Percentiles rank a stretch among this genome's conserved stretches.
Evolutionary conservation across 2,329 filamentous ascomycete species (phyloP).

Genomic region (Penicillium paneum): DNA sequence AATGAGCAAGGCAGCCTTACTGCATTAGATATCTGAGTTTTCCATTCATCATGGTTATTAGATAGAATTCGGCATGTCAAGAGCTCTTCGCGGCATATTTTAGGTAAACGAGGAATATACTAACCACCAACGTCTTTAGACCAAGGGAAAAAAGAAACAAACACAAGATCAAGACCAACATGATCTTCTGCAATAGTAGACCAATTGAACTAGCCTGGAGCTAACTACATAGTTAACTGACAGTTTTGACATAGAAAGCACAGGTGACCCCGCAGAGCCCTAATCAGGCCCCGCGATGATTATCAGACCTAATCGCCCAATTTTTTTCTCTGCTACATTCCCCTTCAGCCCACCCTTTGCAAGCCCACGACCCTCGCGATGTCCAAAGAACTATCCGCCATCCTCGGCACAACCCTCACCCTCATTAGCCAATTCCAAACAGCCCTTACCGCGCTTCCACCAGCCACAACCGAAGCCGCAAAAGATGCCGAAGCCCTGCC

Average conservation of each 20-base stretch:
- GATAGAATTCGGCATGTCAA: too few species aligned
- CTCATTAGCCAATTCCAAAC: constrained; percentile 42
- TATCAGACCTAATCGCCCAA: constrained; percentile 16
- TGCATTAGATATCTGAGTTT: too few species aligned
- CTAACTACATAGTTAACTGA: too few species aligned
- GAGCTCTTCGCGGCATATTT: too few species aligned
- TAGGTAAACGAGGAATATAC: too few species aligned
- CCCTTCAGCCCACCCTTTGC: constrained; percentile 1
- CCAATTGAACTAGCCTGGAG: too few species aligned
- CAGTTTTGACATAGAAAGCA: background rate
- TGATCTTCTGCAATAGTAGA: too few species aligned
- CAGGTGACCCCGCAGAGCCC: constrained; percentile 32
- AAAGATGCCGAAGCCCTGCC: constrained; percentile 51
- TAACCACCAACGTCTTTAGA: too few species aligned
- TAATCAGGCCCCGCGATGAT: constrained; percentile 33
- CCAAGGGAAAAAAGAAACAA: too few species aligned
- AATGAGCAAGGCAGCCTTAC: too few species aligned
- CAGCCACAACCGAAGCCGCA: constrained; percentile 10
- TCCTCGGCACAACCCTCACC: constrained; percentile 34
- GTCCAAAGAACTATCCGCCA: constrained; percentile 30
- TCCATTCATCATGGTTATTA: too few species aligned
- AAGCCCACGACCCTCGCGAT: constrained; percentile 22
- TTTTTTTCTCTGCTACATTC: constrained; percentile 22
- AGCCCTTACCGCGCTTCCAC: constrained; percentile 31
- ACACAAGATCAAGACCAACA: too few species aligned